Evolutionary conservation across 305 asterid species (phyloP).

Genomic region (Solanum chacoense): DNA sequence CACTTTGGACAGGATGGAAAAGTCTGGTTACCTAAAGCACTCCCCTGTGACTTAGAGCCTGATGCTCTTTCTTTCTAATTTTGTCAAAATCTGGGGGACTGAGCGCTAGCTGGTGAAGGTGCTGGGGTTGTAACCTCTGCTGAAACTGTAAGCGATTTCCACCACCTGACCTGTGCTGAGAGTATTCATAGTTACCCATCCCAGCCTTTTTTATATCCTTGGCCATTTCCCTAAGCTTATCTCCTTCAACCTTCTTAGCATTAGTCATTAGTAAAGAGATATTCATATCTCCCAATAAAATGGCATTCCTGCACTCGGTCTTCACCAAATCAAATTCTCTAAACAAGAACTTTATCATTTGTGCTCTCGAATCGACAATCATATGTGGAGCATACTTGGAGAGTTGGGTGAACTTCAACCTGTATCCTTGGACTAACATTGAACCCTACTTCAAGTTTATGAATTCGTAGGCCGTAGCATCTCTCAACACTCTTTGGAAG

Average conservation of each 20-base stretch:
- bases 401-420: neutral
- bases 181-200: neutral
- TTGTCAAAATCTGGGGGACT: neutral
- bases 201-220: neutral
- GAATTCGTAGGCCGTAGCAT: neutral
- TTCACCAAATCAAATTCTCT: neutral
- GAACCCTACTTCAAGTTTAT: neutral
- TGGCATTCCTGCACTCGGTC: neutral
- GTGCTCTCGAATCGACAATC: neutral
- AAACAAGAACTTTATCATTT: neutral
- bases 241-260: neutral
- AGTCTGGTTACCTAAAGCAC: neutral
- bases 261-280: neutral
- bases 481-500: neutral
- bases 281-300: neutral
- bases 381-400: neutral
- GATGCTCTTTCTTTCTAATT: neutral
- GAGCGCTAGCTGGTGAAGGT: neutral
- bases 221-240: neutral
- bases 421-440: neutral
- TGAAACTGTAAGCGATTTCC: neutral
- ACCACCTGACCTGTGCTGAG: neutral
- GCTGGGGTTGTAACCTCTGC: neutral
- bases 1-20: neutral
- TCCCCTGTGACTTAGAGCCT: neutral